Evolutionary conservation across 306 rosid genomes (phyloP), one percentile per base, ranked within the genome.

Genomic region (Ceratonia siliqua): DNA sequence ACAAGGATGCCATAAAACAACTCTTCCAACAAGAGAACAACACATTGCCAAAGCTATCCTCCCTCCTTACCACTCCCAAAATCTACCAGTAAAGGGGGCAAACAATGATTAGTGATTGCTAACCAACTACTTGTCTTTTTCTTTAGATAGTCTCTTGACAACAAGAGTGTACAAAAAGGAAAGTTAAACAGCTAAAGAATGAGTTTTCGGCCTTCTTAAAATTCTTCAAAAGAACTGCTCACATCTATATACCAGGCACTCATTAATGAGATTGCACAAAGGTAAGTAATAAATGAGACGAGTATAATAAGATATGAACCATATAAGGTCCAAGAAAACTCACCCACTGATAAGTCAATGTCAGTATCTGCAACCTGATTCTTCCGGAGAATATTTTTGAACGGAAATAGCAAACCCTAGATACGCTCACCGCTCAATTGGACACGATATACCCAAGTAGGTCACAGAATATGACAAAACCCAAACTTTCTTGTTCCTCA

Each of bases 301-400:
- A 24, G 5, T 13, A 56, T 50, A 6, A 48, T 14, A 53, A 50
- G 27, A 12, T 22, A 28, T 7, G 46, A 78, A 59, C 20, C 48
- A 36, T 5, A 65, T 8, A 54, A 63, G 72, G 30, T 36, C 9
- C 2, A 18, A 71, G 42, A 17, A 77, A 62, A 85, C 96, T 80
- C n/a, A 95, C 99, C 99, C 7, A 95, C 99, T 1, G 99, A 95
- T 76, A 90, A 90, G 28, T 98, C 99, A 48, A 95, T 95, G 76
- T 95, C 99, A 0, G 99, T 95, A 80, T 95, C 99, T 0, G 99
- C 99, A 54, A 95, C 99, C 89, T 95, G 98, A 81, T 95, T 95
- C 86, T 95, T 95, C 2, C 99, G 86, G 63, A 71, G 42, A 42
- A 15, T 22, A 41, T 36, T 55, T 70, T 25, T 8, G 32, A 28